Evolutionary conservation across 2,329 filamentous ascomycete genomes (phyloP).

Genomic region (Epichloe coenophiala): DNA sequence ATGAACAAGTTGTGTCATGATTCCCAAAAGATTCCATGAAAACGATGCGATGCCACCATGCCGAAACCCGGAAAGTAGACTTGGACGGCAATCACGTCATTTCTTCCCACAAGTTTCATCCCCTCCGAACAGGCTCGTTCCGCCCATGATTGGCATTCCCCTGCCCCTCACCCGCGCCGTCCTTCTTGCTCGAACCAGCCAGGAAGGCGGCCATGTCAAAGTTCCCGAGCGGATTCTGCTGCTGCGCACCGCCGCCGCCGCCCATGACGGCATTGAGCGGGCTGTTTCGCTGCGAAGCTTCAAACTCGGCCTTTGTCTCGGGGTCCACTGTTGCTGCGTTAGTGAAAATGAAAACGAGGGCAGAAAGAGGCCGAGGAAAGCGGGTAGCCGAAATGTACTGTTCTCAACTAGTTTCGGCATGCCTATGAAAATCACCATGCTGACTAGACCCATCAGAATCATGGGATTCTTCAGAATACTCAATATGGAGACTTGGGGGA

Average conservation of each 20-base stretch:
- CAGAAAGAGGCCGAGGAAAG: not conserved
- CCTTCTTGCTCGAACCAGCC: slow-evolving; percentile 38
- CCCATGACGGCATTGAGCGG: slow-evolving; percentile 45
- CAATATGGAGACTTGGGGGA: slow-evolving; percentile 54
- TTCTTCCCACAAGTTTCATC: slow-evolving; percentile 1
- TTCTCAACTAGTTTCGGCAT: slow-evolving; percentile 95
- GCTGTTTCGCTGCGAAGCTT: slow-evolving; percentile 71
- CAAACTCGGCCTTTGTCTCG: slow-evolving; percentile 87
- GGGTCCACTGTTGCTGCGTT: slow-evolving; percentile 61
- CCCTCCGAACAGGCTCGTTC: slow-evolving; percentile 28
- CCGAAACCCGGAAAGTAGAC: no score
- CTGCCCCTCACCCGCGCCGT: slow-evolving; percentile 9
- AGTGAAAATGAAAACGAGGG: not conserved
- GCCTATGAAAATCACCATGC: slow-evolving; percentile 71
- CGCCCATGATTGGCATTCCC: slow-evolving; percentile 16
- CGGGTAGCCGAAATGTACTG: slow-evolving; percentile 48
- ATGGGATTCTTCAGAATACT: slow-evolving; percentile 86
- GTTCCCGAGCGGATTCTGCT: slow-evolving; percentile 33
- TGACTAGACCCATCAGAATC: slow-evolving; percentile 82
- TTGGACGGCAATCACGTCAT: no score
- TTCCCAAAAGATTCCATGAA: no score
- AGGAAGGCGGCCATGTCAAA: slow-evolving; percentile 54
- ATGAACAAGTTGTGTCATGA: no score
- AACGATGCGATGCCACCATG: no score
- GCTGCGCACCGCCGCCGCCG: slow-evolving; percentile 15